These are phyloP conservation scores for Xylaria sp. DNA, from an alignment of 2,329 filamentous ascomycete species.

Conservation along the genomic window DNA sequence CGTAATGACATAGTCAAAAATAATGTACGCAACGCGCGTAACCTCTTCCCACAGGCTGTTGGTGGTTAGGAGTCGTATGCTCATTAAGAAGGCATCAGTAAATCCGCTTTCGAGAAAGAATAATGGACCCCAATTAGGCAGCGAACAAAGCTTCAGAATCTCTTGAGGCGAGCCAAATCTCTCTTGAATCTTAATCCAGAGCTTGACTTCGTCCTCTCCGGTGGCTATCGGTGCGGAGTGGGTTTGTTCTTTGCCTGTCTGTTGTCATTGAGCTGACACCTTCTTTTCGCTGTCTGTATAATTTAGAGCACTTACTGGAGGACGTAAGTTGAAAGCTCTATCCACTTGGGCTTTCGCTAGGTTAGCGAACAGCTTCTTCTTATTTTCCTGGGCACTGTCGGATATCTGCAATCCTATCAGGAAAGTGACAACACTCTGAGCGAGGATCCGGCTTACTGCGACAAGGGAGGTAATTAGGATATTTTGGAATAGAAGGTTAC, in stretches of 20 bases:
- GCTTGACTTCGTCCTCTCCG: conserved; percentile 40
- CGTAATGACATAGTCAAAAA: conserved; percentile 42
- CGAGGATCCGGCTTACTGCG: conserved; percentile 53
- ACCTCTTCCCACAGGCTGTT: conserved; percentile 40
- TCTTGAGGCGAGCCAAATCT: conserved; percentile 38
- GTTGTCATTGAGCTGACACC: conserved; percentile 4
- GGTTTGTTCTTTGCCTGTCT: conserved; percentile 32
- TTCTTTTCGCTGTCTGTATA: background rate
- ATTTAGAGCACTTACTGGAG: conserved; percentile 10
- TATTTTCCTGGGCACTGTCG: conserved; percentile 55
- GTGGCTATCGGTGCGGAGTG: conserved; percentile 18
- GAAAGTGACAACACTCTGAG: background rate
- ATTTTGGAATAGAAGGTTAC: conserved; percentile 64
- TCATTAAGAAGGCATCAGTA: conserved; percentile 34
- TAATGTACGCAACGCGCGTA: conserved; percentile 31
- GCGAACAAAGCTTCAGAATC: conserved; percentile 38
- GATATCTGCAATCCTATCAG: conserved; percentile 37
- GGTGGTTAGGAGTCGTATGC: conserved; percentile 36
- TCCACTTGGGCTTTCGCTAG: conserved; percentile 53
- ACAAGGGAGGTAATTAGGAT: conserved; percentile 65
- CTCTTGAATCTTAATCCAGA: conserved; percentile 45
- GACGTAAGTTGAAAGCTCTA: conserved; percentile 43
- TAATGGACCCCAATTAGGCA: conserved; percentile 39
- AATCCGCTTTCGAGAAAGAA: conserved; percentile 42
- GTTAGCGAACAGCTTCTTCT: conserved; percentile 63